Base-by-base conservation (phyloP, 2,329 filamentous ascomycete species). In the Stromatinia cepivora region DNA sequence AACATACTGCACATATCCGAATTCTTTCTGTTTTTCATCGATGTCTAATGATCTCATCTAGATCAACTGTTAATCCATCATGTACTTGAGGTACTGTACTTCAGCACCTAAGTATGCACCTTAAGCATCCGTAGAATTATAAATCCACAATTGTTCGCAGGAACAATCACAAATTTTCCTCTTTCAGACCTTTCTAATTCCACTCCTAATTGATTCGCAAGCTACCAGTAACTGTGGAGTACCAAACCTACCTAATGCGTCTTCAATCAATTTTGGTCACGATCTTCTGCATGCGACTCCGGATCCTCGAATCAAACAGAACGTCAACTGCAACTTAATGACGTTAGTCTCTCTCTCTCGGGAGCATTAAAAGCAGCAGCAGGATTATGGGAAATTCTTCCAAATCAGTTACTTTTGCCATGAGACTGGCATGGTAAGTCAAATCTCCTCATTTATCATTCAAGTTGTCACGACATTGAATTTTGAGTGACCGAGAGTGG, bases 121-220 rank as follows among this genome's bases (percentile, higher is more conserved):
- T 59, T 34, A n/a, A 52, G 25, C 45, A 59, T 61, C 53, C 42
- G 54, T 48, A 61, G 42, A 53, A 56, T n/a, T 31, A 11, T 22
- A n/a, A 56, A 56, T 57, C 50, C 63, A 66, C 63, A 66, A 66
- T 66, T 45, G 15, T 45, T 67, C 66, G 56, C 66, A 67, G 66
- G 66, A 67, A 67, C 66, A 67, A 62, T 53, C 54, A 42, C 56
- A 22, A 42, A 42, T 42, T 50, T 31, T 36, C 36, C 54, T 36
- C 57, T 52, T 61, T 28, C 25, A 62, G n/a, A 62, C 36, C 54
- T 64, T 64, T 52, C n/a, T n/a, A 28, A 52, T 64, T 39, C 61
- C 61, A 52, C 61, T 25, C 39, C 39, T 42, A 42, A 52, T 25
- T 28, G 56, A 67, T 59, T 67, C 42, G 46, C 62, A 53, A 53